These are phyloP conservation scores for Agapanthus africanus DNA, from an alignment of 106 monocot species.

Conservation along the genomic window DNA sequence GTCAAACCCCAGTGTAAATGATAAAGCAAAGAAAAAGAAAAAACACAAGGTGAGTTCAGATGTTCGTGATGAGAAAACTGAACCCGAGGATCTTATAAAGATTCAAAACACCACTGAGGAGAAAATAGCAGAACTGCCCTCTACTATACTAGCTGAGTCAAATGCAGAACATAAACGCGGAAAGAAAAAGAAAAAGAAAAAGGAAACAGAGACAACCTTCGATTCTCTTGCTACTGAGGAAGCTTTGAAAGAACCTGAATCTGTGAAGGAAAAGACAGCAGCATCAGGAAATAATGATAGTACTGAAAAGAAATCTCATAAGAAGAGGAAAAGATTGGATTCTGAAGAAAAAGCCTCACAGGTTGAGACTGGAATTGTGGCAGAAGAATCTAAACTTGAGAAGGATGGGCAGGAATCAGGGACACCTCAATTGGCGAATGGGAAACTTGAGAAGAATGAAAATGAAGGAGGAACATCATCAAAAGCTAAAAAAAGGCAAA, in stretches of 20 bases:
- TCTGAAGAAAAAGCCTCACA: slow-evolving; percentile 19
- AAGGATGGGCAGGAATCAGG: slow-evolving; percentile 10
- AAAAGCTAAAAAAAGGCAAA: slow-evolving; percentile 41
- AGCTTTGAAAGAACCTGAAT: slow-evolving; percentile 5
- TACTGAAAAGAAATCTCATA: slow-evolving; percentile 31
- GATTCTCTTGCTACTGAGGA: slow-evolving; percentile 3
- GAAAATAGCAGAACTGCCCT: slow-evolving; percentile 20
- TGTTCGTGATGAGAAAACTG: slow-evolving; percentile 6
- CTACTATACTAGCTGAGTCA: slow-evolving; percentile 1
- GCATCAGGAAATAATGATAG: slow-evolving; percentile 4
- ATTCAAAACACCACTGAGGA: slow-evolving; percentile 15
- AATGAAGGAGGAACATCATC: slow-evolving; percentile 7
- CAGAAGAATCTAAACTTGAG: neutral
- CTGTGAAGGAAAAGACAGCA: slow-evolving; percentile 7
- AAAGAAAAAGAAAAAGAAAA: slow-evolving; percentile 31
- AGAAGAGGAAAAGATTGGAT: slow-evolving; percentile 40
- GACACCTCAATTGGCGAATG: slow-evolving; percentile 7
- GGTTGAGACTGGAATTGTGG: slow-evolving; percentile 14
- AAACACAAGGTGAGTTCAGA: slow-evolving; percentile 17
- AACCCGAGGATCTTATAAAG: neutral
- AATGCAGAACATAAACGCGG: slow-evolving; percentile 10
- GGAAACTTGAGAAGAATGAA: slow-evolving; percentile 6
- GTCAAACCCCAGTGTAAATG: neutral
- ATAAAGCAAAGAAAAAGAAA: slow-evolving; percentile 31
- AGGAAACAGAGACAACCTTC: slow-evolving; percentile 13